Percentiles rank a stretch among this genome's conserved stretches.
These are phyloP conservation scores for Fusarium incarnatum DNA, from an alignment of 2,329 filamentous ascomycete species.

Conservation along the genomic window DNA sequence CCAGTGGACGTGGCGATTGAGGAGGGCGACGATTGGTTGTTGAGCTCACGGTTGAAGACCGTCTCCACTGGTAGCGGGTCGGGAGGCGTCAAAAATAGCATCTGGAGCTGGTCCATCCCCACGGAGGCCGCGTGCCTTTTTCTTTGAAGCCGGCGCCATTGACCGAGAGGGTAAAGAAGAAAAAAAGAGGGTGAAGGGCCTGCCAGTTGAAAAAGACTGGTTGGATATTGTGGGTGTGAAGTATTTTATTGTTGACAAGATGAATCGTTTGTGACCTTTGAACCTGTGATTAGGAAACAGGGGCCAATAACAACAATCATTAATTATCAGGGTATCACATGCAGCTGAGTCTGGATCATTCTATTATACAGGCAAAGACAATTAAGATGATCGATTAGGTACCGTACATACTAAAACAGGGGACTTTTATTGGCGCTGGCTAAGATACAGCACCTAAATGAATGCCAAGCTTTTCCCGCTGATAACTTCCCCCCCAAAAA, in stretches of 20 bases:
- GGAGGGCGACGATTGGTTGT: constrained; percentile 25
- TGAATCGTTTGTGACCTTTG: not conserved
- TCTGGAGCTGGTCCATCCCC: constrained; percentile 28
- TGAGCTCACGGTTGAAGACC: constrained; percentile 19
- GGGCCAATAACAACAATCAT: constrained; percentile 4
- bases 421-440: constrained; percentile 28
- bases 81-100: constrained; percentile 45
- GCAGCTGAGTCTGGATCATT: constrained; percentile 12
- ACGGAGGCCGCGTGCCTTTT: constrained; percentile 33
- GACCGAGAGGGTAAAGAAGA: not conserved
- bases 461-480: constrained; percentile 30
- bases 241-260: not conserved
- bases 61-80: constrained; percentile 33
- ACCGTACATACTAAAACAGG: constrained; percentile 19
- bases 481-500: constrained; percentile 28
- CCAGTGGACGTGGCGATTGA: constrained; percentile 27
- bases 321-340: constrained; percentile 7
- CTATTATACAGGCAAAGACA: constrained; percentile 5
- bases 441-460: constrained; percentile 5
- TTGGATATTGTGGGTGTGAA: not conserved
- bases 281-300: not conserved
- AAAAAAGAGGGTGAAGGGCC: not conserved
- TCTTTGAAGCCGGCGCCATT: not conserved
- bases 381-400: constrained; percentile 12
- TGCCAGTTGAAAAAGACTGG: not conserved